A percentile compares a stretch with the other conserved stretches of the same genome.
phyloP scores from a whole-genome alignment of 179 eudicot genomes.

The Drosera spatulata region DNA sequence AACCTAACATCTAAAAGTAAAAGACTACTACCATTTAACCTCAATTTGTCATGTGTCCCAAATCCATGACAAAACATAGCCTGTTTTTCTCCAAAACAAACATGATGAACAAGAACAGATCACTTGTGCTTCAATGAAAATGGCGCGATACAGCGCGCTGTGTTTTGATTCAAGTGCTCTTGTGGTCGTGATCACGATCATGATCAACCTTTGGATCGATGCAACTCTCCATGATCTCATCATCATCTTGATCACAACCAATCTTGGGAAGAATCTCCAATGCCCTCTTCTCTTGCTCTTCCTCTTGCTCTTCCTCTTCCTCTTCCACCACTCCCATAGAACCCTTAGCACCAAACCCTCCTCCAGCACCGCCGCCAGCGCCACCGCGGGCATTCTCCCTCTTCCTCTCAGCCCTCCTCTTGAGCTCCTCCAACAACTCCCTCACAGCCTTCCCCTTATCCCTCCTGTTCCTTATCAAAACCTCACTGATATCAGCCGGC shows the following conservation, averaged over 20 bases:
- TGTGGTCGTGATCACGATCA: too few species aligned
- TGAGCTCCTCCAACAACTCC: constrained; percentile 47
- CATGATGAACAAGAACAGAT: too few species aligned
- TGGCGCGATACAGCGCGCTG: too few species aligned
- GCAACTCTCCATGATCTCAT: background rate
- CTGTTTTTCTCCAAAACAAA: too few species aligned
- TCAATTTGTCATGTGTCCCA: background rate
- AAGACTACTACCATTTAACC: too few species aligned
- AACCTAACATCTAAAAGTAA: too few species aligned
- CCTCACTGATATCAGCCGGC: constrained; percentile 88
- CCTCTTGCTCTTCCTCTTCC: constrained; percentile 20
- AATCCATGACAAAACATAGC: background rate
- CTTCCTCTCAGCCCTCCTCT: constrained; percentile 28
- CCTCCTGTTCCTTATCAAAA: constrained; percentile 61
- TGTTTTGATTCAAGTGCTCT: too few species aligned
- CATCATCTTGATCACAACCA: constrained; percentile 1
- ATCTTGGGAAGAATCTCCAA: constrained; percentile 41
- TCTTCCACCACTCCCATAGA: too few species aligned
- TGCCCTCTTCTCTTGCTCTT: constrained; percentile 86
- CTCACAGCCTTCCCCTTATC: constrained; percentile 41
- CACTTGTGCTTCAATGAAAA: too few species aligned
- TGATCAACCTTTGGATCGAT: constrained; percentile 5
- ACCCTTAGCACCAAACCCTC: background rate
- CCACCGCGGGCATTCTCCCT: background rate
- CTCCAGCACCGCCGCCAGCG: background rate